Percentiles rank a stretch among this genome's conserved stretches.
phyloP scores from a whole-genome alignment of 2,329 filamentous ascomycete species.

The Fusarium multiceps region DNA sequence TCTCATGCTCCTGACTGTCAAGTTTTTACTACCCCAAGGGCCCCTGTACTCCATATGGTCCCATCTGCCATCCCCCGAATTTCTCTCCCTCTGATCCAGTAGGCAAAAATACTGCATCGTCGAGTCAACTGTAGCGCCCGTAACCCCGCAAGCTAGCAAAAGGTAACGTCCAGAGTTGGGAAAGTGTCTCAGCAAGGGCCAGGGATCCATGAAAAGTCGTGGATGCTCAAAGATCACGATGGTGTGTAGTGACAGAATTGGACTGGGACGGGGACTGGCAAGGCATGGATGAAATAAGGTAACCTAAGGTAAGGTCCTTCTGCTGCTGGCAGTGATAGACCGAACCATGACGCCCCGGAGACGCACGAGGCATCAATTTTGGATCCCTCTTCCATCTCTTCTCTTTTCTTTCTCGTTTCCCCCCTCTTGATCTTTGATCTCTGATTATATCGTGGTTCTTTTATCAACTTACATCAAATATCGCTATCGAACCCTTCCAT shows the following conservation, averaged over 20 bases:
- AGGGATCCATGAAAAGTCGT: slow-evolving; percentile 43
- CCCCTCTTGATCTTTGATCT: slow-evolving; percentile 12
- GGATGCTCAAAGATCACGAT: slow-evolving; percentile 45
- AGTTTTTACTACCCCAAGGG: not conserved
- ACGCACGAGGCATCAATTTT: slow-evolving; percentile 42
- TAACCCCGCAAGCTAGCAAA: slow-evolving; percentile 44
- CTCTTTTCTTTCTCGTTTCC: slow-evolving; percentile 37
- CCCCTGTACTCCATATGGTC: slow-evolving; percentile 27
- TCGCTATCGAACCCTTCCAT: slow-evolving; percentile 21
- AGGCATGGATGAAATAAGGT: slow-evolving; percentile 7
- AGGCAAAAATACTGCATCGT: slow-evolving; percentile 1
- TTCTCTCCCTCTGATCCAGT: not conserved
- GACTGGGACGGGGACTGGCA: slow-evolving; percentile 2
- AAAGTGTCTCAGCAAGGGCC: slow-evolving; percentile 37
- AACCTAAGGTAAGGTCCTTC: slow-evolving; percentile 29
- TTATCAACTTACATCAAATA: slow-evolving; percentile 9
- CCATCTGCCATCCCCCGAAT: slow-evolving; percentile 27
- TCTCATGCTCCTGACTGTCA: not conserved
- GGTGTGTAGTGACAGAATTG: slow-evolving; percentile 42
- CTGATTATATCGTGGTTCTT: slow-evolving; percentile 22
- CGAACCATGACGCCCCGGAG: slow-evolving; percentile 46
- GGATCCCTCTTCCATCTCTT: slow-evolving; percentile 27
- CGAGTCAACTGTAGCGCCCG: slow-evolving; percentile 24
- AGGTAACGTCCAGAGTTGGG: slow-evolving; percentile 35
- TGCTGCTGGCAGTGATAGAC: slow-evolving; percentile 37